Base-by-base conservation (phyloP, 441 rosid genomes). In the Rhodomyrtus psidioides region DNA sequence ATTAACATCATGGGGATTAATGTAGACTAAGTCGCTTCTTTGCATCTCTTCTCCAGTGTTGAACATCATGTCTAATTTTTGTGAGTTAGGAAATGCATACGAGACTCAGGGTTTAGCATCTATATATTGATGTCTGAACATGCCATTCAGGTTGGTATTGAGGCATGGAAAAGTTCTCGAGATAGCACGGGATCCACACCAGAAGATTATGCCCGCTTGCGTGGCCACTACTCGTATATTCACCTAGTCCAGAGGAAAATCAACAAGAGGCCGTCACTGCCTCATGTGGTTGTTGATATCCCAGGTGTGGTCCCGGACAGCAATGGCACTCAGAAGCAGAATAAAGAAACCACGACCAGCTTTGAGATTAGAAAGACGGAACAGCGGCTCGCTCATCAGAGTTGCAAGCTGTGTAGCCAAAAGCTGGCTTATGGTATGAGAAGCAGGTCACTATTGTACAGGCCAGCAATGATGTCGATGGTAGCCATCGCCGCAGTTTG, bases 381-480 rank as follows among this genome's bases (percentile, higher is more conserved):
- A 65, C 17, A 55, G 49, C 88, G 76, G 84, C 83, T 89, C 42
- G 70, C 44, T 58, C 88, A 24, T 74, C 85, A 46, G 60, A 86
- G 88, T 56, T 96, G 99, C 96, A 92, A 92, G 86, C 91, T 91
- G 81, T 96, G 99, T 85, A 90, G 87, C 87, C 92, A 88, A 76
- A 95, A 95, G 89, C 81, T 90, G 83, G 92, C 91, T 55, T 92
- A 87, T 76, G 92, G 94, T 86, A 76, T 91, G 12, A 57, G 89
- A 57, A 85, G 93, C 51, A 88, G 92, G 92, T 91, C 97, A 51
- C 88, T 95, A 16, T 89, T 90, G 57, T 96, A 95, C 93, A 92
- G 96, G 90, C 99, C 99, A 3, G 94, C 99, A 55, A 94, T 96
- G 99, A 91, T 96, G 55, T 95, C 99, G 12, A 95, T 95, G 98